Evolutionary conservation across 306 rosid species (phyloP).

Genomic region (Dryas octopetala): DNA sequence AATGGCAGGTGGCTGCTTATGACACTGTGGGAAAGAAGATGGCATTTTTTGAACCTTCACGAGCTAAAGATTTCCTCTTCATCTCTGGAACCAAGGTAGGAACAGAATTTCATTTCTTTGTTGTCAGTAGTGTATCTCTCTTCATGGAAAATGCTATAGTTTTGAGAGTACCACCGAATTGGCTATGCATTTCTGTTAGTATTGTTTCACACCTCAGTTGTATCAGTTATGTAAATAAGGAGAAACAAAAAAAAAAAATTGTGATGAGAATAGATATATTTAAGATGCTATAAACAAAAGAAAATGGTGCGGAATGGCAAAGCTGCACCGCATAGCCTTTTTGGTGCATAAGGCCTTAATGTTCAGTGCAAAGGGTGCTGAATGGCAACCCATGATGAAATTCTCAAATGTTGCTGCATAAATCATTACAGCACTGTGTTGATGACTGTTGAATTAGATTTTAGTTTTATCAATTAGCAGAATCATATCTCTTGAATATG

Average conservation of each 20-base stretch:
- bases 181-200: neutral
- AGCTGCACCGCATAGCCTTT: too few species aligned
- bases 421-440: too few species aligned
- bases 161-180: neutral
- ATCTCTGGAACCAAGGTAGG: slow-evolving; percentile 96
- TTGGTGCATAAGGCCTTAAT: too few species aligned
- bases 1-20: slow-evolving; percentile 91
- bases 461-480: neutral
- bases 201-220: neutral
- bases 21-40: slow-evolving; percentile 72
- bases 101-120: slow-evolving; percentile 5
- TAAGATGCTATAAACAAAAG: too few species aligned
- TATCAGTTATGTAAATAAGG: neutral
- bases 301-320: too few species aligned
- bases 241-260: too few species aligned
- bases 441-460: too few species aligned
- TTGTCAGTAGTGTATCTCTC: slow-evolving; percentile 2
- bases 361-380: too few species aligned
- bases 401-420: too few species aligned
- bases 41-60: slow-evolving; percentile 94
- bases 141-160: neutral
- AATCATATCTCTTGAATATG: neutral
- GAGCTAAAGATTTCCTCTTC: slow-evolving; percentile 84
- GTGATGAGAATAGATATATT: too few species aligned
- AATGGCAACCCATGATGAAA: too few species aligned